These are phyloP conservation scores for Clonostachys solani DNA, from an alignment of 2,329 filamentous ascomycete species.

Conservation along the genomic window DNA sequence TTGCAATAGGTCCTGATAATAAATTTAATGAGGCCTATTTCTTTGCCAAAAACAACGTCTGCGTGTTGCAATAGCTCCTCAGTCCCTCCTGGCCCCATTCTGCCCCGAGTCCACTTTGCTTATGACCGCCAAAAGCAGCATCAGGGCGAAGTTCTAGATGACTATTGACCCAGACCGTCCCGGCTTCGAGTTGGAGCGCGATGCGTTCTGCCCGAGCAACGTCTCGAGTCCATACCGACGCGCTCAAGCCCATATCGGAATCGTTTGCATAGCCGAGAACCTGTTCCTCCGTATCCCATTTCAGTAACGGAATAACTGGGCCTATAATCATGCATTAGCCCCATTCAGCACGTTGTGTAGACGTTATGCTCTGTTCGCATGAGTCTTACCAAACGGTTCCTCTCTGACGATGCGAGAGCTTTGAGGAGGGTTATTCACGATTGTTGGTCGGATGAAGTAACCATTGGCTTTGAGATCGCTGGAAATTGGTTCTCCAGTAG, in stretches of 20 bases:
- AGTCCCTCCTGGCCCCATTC: conserved; percentile 37
- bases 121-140: conserved; percentile 43
- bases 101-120: conserved; percentile 43
- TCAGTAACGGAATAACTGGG: conserved; percentile 60
- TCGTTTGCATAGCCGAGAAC: conserved; percentile 52
- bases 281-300: conserved; percentile 57
- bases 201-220: conserved; percentile 43
- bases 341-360: too few relatives aligned
- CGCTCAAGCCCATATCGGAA: conserved; percentile 46
- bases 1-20: too few relatives aligned
- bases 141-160: conserved; percentile 30
- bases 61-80: conserved; percentile 21
- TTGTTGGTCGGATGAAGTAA: conserved; percentile 52
- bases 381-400: conserved; percentile 33
- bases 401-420: conserved; percentile 50
- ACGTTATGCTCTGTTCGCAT: too few relatives aligned
- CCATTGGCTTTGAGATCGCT: conserved; percentile 25
- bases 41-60: too few relatives aligned
- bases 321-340: not conserved
- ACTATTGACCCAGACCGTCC: conserved; percentile 57
- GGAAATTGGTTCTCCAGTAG: too few relatives aligned
- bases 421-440: conserved; percentile 57
- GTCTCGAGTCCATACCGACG: conserved; percentile 54
- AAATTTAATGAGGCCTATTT: too few relatives aligned
- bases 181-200: conserved; percentile 49